Percentiles rank a stretch among this genome's conserved stretches.
Evolutionary conservation across 768 basidiomycete genomes (phyloP).

Genomic region (Crucibulum laeve): DNA sequence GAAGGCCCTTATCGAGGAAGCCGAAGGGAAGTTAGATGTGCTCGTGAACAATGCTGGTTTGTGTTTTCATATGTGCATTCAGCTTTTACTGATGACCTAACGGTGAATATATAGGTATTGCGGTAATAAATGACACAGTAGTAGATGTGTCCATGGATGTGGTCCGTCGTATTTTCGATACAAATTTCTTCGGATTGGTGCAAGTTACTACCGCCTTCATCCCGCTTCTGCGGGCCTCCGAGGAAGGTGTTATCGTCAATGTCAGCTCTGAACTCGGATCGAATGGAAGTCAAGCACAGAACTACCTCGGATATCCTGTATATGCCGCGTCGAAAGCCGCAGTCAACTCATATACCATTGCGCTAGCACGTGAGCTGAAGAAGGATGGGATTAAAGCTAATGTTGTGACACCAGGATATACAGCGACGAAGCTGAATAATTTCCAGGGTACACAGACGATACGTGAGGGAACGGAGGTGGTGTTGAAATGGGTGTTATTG

Average conservation of each 20-base stretch:
- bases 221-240: conserved; percentile 42
- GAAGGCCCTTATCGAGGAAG: conserved; percentile 27
- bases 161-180: conserved; percentile 32
- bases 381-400: conserved; percentile 40
- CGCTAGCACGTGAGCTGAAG: conserved; percentile 60
- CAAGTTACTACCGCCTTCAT: conserved; percentile 36
- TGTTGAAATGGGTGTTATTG: conserved; percentile 35
- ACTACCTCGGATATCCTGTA: background rate
- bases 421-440: conserved; percentile 18
- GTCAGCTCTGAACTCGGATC: background rate
- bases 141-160: conserved; percentile 25
- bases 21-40: conserved; percentile 37
- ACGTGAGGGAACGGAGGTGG: conserved; percentile 25
- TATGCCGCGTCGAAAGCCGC: conserved; percentile 70
- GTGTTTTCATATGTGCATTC: background rate
- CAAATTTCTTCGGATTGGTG: conserved; percentile 40
- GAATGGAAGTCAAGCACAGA: background rate
- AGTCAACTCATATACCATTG: conserved; percentile 54
- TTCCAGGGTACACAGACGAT: conserved; percentile 33
- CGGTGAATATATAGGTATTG: conserved; percentile 22
- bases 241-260: conserved; percentile 39
- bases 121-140: conserved; percentile 28
- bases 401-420: conserved; percentile 12
- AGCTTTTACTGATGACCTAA: background rate
- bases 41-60: conserved; percentile 32